Conservation (phyloP, 2,329 filamentous ascomycete genomes). For the Metarhizium sp. region DNA sequence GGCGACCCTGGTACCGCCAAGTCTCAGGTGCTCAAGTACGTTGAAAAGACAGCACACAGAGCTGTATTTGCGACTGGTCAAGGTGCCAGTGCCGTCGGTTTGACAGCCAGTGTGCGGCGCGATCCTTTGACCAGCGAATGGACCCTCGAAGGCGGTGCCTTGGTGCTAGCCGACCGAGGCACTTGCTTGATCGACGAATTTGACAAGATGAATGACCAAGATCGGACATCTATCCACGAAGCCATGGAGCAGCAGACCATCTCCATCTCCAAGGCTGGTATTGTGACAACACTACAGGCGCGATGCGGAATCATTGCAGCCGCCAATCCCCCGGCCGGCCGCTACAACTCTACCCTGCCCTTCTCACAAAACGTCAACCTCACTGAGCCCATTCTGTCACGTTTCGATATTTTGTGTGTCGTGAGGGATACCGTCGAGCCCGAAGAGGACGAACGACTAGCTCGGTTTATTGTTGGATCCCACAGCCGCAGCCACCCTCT, state of each 20-base stretch:
- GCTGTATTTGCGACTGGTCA: slow-evolving; percentile 97
- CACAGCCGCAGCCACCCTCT: slow-evolving; percentile 82
- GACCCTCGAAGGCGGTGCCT: slow-evolving; percentile 91
- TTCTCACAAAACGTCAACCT: slow-evolving; percentile 95
- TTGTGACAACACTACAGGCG: slow-evolving; percentile 93
- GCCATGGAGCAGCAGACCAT: slow-evolving; percentile 99
- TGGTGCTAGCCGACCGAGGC: slow-evolving; percentile 89
- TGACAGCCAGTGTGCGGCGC: slow-evolving; percentile 90
- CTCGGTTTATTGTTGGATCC: slow-evolving; percentile 88
- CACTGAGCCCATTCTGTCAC: slow-evolving; percentile 92
- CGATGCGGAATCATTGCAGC: slow-evolving; percentile 94
- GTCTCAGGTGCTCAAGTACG: slow-evolving; percentile 93
- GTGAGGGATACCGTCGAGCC: slow-evolving; percentile 94
- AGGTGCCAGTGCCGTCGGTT: slow-evolving; percentile 92
- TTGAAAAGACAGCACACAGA: slow-evolving; percentile 93
- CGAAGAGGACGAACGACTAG: slow-evolving; percentile 81
- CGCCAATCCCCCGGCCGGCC: slow-evolving; percentile 90
- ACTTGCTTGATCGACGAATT: slow-evolving; percentile 98
- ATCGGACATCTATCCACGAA: slow-evolving; percentile 96
- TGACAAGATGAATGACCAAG: slow-evolving; percentile 99
- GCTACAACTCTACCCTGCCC: slow-evolving; percentile 92
- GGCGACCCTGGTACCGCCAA: slow-evolving; percentile 97
- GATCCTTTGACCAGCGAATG: slow-evolving; percentile 94
- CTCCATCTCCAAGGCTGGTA: slow-evolving; percentile 96
- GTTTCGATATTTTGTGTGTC: slow-evolving; percentile 95